Conservation (phyloP, 1,284 basidiomycete genomes). For the Rhodotorula glutinis region DNA sequence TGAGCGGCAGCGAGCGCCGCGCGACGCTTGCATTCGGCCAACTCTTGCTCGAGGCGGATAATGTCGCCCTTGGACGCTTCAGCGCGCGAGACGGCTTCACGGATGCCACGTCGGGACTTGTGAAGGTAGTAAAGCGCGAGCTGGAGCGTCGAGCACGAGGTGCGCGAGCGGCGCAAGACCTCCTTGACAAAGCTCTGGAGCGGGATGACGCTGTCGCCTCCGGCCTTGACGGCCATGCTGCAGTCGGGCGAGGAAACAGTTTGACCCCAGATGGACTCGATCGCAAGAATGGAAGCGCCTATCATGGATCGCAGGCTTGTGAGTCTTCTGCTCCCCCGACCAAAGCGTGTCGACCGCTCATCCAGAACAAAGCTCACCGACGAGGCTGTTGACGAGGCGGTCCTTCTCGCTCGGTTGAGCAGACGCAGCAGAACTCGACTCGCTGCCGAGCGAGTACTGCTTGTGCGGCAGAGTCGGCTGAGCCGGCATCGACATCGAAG, state of each 20-base stretch:
- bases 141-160: slow-evolving; percentile 44
- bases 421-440: not conserved
- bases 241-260: not conserved
- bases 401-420: slow-evolving; percentile 21
- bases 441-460: not conserved
- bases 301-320: not conserved
- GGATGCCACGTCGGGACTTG: slow-evolving; percentile 40
- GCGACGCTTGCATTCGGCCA: not conserved
- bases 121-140: slow-evolving; percentile 46
- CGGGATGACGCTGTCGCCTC: slow-evolving; percentile 35
- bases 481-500: not conserved
- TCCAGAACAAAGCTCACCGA: slow-evolving; percentile 33
- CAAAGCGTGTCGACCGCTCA: not conserved
- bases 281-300: slow-evolving; percentile 40
- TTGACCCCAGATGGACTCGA: slow-evolving; percentile 41
- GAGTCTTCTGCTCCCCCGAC: not conserved
- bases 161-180: slow-evolving; percentile 43
- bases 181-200: slow-evolving; percentile 43
- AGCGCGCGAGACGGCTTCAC: slow-evolving; percentile 34
- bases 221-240: not conserved
- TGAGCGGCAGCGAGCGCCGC: not conserved
- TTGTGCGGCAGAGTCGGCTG: not conserved
- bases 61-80: slow-evolving; percentile 20
- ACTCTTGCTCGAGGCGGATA: slow-evolving; percentile 12
- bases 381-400: slow-evolving; percentile 40